phyloP scores from a whole-genome alignment of 805 yeast species.

The Diddensiella transvaalensis region DNA sequence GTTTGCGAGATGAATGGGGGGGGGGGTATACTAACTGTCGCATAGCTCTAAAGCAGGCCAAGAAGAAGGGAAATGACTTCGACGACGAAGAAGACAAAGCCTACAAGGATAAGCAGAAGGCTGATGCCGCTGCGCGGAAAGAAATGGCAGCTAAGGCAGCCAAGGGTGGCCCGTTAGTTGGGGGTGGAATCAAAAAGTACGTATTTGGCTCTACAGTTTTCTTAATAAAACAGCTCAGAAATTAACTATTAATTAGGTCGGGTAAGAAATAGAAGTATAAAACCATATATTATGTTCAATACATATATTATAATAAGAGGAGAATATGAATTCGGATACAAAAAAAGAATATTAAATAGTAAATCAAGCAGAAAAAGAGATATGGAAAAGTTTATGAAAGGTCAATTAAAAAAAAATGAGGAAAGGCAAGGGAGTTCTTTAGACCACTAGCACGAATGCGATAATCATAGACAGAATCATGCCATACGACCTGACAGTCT shows the following conservation, averaged over 20 bases:
- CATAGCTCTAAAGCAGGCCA: conserved; percentile 67
- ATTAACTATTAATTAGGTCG: conserved; percentile 15
- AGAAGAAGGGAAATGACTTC: conserved; percentile 68
- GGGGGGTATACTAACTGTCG: background rate
- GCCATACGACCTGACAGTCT: background rate
- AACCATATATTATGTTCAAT: background rate
- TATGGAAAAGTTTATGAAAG: background rate
- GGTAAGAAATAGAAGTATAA: conserved; percentile 19
- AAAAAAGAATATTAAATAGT: background rate
- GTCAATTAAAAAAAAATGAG: no score
- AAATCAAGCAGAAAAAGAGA: no score
- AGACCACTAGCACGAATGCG: background rate
- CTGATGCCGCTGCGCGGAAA: conserved; percentile 90
- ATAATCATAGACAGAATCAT: background rate
- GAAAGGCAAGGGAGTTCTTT: no score
- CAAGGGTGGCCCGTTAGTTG: conserved; percentile 85
- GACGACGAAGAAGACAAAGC: conserved; percentile 84
- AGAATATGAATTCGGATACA: no score
- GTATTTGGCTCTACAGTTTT: no score
- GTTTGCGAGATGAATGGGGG: no score
- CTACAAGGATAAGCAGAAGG: conserved; percentile 89
- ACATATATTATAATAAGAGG: background rate
- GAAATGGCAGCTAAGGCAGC: conserved; percentile 83
- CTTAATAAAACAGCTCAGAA: no score
- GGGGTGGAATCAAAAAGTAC: conserved; percentile 93